phyloP scores from a whole-genome alignment of 306 rosid species.

The Rosa persica region DNA sequence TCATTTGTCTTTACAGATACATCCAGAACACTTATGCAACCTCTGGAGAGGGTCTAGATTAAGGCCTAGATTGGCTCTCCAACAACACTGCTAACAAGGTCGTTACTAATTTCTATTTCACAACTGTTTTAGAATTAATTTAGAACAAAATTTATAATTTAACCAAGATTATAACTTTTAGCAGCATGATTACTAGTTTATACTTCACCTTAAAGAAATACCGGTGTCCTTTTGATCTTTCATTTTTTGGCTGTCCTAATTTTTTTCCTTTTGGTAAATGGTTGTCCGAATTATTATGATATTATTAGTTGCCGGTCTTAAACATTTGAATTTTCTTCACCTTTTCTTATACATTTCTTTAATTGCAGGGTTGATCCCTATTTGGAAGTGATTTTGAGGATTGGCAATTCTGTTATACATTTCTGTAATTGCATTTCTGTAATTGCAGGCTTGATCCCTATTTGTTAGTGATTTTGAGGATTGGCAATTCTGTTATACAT shows the following conservation, averaged over 20 bases:
- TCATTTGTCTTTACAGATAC: slow-evolving; percentile 59
- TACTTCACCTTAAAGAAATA: too few relatives aligned
- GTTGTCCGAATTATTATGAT: too few relatives aligned
- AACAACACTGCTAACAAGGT: slow-evolving; percentile 98
- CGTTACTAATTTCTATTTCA: not conserved
- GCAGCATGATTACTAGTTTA: not conserved
- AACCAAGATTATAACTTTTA: not conserved
- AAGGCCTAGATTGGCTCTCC: slow-evolving; percentile 98
- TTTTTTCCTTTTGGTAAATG: too few relatives aligned
- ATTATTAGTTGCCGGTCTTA: too few relatives aligned
- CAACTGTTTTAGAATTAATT: not conserved
- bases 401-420: slow-evolving; percentile 61
- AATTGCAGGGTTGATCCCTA: too few relatives aligned
- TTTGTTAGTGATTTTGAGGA: too few relatives aligned
- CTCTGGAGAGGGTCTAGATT: slow-evolving; percentile 95
- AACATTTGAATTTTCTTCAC: not conserved
- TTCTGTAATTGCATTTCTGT: too few relatives aligned
- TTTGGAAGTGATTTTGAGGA: slow-evolving; percentile 15
- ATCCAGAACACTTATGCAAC: slow-evolving; percentile 99
- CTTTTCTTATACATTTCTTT: too few relatives aligned
- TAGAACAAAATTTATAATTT: not conserved
- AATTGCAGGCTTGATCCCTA: too few relatives aligned
- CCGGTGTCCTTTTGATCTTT: too few relatives aligned
- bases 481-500: too few relatives aligned
- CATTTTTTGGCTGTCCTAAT: too few relatives aligned